Base-by-base conservation (phyloP, 2,329 filamentous ascomycete species). In the Leptographium lundbergii region DNA sequence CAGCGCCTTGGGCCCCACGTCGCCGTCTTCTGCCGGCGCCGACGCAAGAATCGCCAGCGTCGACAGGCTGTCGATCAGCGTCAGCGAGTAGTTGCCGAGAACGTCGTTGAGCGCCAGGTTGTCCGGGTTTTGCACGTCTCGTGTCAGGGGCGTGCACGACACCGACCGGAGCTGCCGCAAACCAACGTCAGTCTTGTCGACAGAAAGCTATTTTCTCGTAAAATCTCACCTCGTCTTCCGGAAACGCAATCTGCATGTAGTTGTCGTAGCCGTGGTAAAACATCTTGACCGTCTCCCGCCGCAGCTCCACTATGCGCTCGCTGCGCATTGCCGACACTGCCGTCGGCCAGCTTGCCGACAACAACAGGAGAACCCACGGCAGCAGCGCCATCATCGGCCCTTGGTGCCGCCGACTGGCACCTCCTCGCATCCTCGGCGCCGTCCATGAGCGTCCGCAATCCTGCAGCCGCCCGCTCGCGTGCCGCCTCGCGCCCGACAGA, bases 231-330 rank as follows among this genome's bases (percentile, higher is more conserved):
- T 94, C 94, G 69, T 99, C 94, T 72, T 97, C 94, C 14, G 94
- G 94, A 68, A 96, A 99, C 60, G 91, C 94, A 72, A 95, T 80
- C 64, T 82, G 75, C 85, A 96, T 94, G 76, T 99, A 99, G 72
- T 92, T 95, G 73, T 91, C 85, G 75, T 86, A 97, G 61, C 94
- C 94, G 77, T 99, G 94, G 72, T 95, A 96, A 76, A 97, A 97
- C 80, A 97, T 90, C 65, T 89, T 80, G 60, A 84, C 80, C 13
- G 82, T 84, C 60, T 84, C 79, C 63, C 75, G 76, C 57, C 83
- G 78, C 66, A 86, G 70, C 65, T 78, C 73, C 55, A 76, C 75
- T 61, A 85, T 74, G 65, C 75, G 77, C 61, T 74, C 75, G n/a
- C 77, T 72, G 48, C 76, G 76, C 81, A 86, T 85, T 42, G 79